Conservation (phyloP, 768 basidiomycete species). For the Boletales sp. region DNA sequence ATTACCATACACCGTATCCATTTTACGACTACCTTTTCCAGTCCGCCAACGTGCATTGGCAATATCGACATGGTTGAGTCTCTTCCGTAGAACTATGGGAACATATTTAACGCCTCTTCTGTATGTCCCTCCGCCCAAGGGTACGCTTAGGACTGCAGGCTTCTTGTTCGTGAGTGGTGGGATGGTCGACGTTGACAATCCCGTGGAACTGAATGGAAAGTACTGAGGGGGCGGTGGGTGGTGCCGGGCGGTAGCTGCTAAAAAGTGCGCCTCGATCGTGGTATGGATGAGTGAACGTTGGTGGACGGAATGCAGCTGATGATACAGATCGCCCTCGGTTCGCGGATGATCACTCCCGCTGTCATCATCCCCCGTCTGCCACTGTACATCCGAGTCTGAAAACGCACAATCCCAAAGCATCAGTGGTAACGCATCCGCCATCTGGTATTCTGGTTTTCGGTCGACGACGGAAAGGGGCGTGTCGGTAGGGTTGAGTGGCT, state of each 20-base stretch:
- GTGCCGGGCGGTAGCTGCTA: conserved; percentile 49
- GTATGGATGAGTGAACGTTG: conserved; percentile 62
- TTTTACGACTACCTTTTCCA: conserved; percentile 55
- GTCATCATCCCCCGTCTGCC: conserved; percentile 56
- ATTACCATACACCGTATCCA: conserved; percentile 9
- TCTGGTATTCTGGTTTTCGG: conserved; percentile 85
- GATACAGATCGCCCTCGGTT: conserved; percentile 40
- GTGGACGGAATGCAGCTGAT: conserved; percentile 51
- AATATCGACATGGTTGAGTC: conserved; percentile 67
- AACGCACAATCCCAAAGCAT: conserved; percentile 91
- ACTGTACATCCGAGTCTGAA: conserved; percentile 58
- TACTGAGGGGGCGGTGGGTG: conserved; percentile 41
- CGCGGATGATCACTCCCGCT: conserved; percentile 21
- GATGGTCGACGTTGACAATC: conserved; percentile 16
- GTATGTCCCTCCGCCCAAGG: conserved; percentile 69
- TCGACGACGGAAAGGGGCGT: conserved; percentile 49
- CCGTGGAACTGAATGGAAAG: conserved; percentile 35
- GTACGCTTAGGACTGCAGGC: conserved; percentile 43
- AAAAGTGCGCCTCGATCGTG: conserved; percentile 63
- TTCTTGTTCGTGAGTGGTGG: conserved; percentile 12
- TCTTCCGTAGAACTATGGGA: conserved; percentile 61
- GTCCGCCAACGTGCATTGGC: conserved; percentile 77
- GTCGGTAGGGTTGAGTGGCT: neutral
- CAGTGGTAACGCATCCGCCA: conserved; percentile 89
- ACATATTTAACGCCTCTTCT: conserved; percentile 61